Percentiles rank a stretch among this genome's conserved stretches.
These are phyloP conservation scores for Auricularia cornea DNA, from an alignment of 768 basidiomycete species.

Conservation along the genomic window DNA sequence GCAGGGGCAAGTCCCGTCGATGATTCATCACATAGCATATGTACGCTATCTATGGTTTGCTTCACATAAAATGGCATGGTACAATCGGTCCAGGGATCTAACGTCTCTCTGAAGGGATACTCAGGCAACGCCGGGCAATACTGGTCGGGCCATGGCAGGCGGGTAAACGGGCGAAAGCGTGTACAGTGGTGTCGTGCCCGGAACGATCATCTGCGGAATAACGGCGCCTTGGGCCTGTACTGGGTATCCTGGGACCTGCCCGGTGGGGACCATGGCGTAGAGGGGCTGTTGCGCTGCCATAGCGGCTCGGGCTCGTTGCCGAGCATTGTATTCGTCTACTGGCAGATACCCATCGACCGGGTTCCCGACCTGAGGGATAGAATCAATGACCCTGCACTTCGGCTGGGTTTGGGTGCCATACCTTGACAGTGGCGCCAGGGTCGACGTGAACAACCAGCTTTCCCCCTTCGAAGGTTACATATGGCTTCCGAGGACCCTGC, in stretches of 20 bases:
- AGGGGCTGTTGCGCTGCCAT: neutral
- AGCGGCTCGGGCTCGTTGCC: neutral
- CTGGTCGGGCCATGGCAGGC: constrained; percentile 15
- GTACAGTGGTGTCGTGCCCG: constrained; percentile 31
- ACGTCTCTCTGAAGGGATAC: too few relatives aligned
- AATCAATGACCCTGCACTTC: too few relatives aligned
- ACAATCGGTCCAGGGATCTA: too few relatives aligned
- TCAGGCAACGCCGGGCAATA: constrained; percentile 10
- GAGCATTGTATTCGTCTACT: neutral
- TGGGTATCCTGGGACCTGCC: neutral
- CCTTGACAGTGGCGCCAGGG: neutral
- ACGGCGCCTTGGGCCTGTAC: neutral
- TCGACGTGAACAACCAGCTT: neutral
- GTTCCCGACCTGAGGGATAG: neutral
- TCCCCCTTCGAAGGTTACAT: neutral
- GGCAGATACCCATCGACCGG: neutral
- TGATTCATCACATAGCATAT: neutral
- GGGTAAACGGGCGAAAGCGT: constrained; percentile 30
- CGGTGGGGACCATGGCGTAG: neutral
- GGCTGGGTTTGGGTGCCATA: too few relatives aligned
- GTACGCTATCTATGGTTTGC: constrained; percentile 6
- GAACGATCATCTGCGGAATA: constrained; percentile 41
- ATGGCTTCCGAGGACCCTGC: neutral
- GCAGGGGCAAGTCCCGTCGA: constrained; percentile 10
- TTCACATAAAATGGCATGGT: constrained; percentile 12